These are phyloP conservation scores for Capillidium heterosporum DNA, from an alignment of 371 early-diverging fungal genomes.

Conservation along the genomic window DNA sequence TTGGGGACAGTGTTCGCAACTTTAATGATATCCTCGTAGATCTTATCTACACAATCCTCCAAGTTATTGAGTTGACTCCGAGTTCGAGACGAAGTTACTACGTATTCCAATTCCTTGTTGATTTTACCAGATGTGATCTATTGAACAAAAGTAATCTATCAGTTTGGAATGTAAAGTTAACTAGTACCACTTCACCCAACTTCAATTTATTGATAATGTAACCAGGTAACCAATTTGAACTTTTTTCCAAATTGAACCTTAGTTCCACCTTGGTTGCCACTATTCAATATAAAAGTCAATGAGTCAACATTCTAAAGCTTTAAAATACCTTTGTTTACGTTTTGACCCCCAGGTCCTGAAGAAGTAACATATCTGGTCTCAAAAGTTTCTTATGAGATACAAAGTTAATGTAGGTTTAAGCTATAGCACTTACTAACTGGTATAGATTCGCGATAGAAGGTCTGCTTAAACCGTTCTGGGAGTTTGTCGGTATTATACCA, in stretches of 20 bases:
- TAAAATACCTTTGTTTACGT: neutral
- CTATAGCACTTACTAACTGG: no score
- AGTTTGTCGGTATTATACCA: no score
- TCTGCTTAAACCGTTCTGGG: no score
- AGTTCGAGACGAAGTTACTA: neutral
- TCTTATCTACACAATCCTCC: slow-evolving; percentile 1
- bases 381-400: no score
- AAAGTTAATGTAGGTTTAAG: no score
- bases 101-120: neutral
- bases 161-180: neutral
- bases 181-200: neutral
- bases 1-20: neutral
- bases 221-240: neutral
- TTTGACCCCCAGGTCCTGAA: slow-evolving; percentile 2
- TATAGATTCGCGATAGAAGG: no score
- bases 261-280: slow-evolving; percentile 1
- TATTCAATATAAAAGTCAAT: no score
- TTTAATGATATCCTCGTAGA: neutral
- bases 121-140: neutral
- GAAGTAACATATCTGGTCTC: no score
- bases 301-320: neutral
- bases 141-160: neutral
- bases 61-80: neutral
- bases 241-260: neutral
- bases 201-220: neutral